Conservation (phyloP, 441 rosid species). For the Raphanus hybrid region DNA sequence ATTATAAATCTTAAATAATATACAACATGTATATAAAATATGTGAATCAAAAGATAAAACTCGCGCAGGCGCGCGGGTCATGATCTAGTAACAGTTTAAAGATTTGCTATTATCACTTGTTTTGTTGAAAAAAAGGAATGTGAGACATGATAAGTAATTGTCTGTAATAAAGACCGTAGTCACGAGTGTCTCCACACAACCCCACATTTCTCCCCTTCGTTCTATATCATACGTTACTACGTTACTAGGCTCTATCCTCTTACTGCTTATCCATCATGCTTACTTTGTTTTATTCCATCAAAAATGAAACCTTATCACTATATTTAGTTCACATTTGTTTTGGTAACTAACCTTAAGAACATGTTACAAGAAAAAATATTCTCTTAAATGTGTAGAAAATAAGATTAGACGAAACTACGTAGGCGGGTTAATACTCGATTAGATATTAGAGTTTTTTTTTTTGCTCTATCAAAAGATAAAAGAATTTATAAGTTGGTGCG, state of each 20-base stretch:
- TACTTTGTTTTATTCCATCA: background rate
- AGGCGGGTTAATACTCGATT: background rate
- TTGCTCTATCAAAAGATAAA: background rate
- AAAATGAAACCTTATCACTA: background rate
- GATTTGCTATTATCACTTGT: background rate
- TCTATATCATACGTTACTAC: slow-evolving; percentile 19
- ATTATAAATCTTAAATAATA: too few relatives aligned
- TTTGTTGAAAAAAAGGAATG: background rate
- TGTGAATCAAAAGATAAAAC: too few relatives aligned
- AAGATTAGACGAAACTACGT: background rate
- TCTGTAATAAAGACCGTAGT: slow-evolving; percentile 41
- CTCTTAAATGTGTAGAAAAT: background rate
- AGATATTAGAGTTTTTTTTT: background rate
- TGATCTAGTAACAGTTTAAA: background rate
- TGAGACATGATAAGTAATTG: slow-evolving; percentile 40
- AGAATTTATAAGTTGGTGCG: slow-evolving; percentile 31
- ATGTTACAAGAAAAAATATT: background rate
- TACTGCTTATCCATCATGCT: slow-evolving; percentile 12
- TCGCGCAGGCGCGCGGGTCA: too few relatives aligned
- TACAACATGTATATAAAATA: too few relatives aligned
- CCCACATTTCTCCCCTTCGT: slow-evolving; percentile 23
- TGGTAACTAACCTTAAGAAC: background rate
- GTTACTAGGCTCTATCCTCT: slow-evolving; percentile 3
- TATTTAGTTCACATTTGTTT: background rate
- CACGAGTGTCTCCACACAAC: slow-evolving; percentile 41